Base-by-base conservation (phyloP, 495 filamentous ascomycete species). In the Aspergillus ostianus region DNA sequence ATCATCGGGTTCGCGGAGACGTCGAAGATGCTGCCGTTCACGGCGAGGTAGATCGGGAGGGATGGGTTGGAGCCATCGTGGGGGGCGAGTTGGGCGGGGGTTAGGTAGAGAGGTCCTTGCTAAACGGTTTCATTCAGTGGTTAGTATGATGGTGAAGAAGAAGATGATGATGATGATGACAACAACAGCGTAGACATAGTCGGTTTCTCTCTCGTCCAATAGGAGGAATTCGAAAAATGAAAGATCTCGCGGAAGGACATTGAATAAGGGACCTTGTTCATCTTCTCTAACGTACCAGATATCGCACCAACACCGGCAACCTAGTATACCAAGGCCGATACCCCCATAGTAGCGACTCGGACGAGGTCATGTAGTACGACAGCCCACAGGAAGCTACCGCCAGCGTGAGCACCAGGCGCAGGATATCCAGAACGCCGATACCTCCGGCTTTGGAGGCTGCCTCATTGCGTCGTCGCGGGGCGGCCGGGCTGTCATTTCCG, bases 11-110 rank as follows among this genome's bases (percentile, higher is more conserved):
- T 89, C 6, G 83, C 77, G 13, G 88, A 87, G 41, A 99, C 95
- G 73, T 99, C 94, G 83, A 91, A 98, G 78, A 99, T 90, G 59
- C 84, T 87, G 55, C 92, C 90, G 78, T 99, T 99, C 49, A 99
- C 82, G 54, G 91, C 92, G 51, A 99, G 80, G 75, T 96, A 93
- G 72, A 99, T 87, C 4, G 94, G 95, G 20, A 88, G 84, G 18
- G 67, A 64, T 1, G 86, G 77, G 73, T 96, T 85, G 53, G 74
- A 83, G 76, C 94, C 94, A 75, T 95, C 88, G 81, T 90, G 94
- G 53, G 77, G 76, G 32, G 81, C 61, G 23, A 99, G 87, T 71
- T 96, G 72, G 23, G 69, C 70, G 30, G 87, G 89, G 3, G 93
- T 97, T 15, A 97, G 84, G 67, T 61, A 50, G 23, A 85, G 57